These are phyloP conservation scores for Decorospora gaudefroyi DNA, from an alignment of 2,329 filamentous ascomycete genomes.

Conservation along the genomic window DNA sequence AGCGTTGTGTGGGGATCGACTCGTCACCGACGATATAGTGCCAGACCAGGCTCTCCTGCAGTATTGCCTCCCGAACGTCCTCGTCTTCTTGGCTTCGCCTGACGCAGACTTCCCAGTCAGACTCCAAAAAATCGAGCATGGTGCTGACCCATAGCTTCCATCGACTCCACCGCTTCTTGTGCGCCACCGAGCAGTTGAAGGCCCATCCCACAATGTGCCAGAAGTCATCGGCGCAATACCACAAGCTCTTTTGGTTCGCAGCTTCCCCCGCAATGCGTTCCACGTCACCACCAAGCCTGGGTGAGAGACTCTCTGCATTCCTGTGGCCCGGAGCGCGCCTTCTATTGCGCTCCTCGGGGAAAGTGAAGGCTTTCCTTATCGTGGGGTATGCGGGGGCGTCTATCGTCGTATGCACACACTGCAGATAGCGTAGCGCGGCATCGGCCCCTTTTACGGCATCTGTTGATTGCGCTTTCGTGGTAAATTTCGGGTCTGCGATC, in stretches of 20 bases:
- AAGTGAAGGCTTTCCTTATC: constrained; percentile 73
- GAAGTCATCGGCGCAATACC: constrained; percentile 79
- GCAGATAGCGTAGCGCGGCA: constrained; percentile 71
- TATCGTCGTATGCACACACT: constrained; percentile 65
- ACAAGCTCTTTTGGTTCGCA: constrained; percentile 69
- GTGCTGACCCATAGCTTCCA: constrained; percentile 82
- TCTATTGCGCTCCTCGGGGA: constrained; percentile 50
- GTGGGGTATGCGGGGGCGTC: constrained; percentile 69
- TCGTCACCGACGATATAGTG: constrained; percentile 58
- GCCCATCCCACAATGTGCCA: constrained; percentile 91
- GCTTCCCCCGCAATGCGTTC: constrained; percentile 51
- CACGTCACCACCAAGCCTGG: constrained; percentile 48
- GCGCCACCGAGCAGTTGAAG: constrained; percentile 79
- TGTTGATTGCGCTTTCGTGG: constrained; percentile 68
- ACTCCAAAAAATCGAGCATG: constrained; percentile 76
- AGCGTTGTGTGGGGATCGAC: constrained; percentile 36
- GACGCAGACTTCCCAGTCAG: constrained; percentile 66
- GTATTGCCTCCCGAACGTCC: constrained; percentile 24
- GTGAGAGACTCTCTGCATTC: constrained; percentile 31
- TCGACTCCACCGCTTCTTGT: constrained; percentile 75
- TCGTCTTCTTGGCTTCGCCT: constrained; percentile 33
- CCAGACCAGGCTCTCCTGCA: constrained; percentile 63
- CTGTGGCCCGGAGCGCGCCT: constrained; percentile 27
- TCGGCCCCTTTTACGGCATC: constrained; percentile 67
- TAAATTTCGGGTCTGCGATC: constrained; percentile 78